Base-by-base conservation (phyloP, 768 basidiomycete genomes). In the Mycena galopus region DNA sequence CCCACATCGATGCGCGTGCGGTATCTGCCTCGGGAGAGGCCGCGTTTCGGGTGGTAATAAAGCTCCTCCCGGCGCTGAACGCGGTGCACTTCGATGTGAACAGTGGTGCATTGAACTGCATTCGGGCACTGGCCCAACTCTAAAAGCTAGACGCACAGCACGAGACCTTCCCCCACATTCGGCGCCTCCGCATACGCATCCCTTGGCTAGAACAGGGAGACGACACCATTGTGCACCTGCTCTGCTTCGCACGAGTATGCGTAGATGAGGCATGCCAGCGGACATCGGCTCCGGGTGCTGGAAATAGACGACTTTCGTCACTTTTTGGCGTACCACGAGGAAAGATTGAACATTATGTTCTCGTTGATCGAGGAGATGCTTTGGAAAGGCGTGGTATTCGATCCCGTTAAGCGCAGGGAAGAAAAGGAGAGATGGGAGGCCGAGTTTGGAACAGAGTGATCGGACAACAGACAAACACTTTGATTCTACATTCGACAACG, bases 11-110 rank as follows among this genome's bases (percentile, higher is more conserved):
- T 71, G n/a, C 44, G 60, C 63, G 8, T 56, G 65, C 53, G 27
- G 65, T 2, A 17, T 30, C 51, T 17, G 9, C 4, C 19, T 12
- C 53, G 0, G 5, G 12, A 10, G 29, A 30, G 6, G 50, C 6
- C 2, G 37, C 51, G 11, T 68, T 47, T 47, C 21, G n/a, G 25
- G n/a, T 25, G 6, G 17, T 50, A 5, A 21, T 68, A 11, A 25
- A 37, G 59, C 59, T 61, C 35, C 67, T 68, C 25, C 67, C 67
- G 2, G 27, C 33, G 2, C 59, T 68, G 23, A 35, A 68, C 3
- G 55, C 42, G 16, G 51, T 68, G 29, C 55, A 61, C 37, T 25
- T 68, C 44, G 14, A 29, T 10, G 59, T 27, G 16, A 19, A 60
- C 8, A 8, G n/a, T 6, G 23, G 23, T 16, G 39, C 39, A 3